These are phyloP conservation scores for Russula brevipes DNA, from an alignment of 768 basidiomycete genomes.

Conservation along the genomic window DNA sequence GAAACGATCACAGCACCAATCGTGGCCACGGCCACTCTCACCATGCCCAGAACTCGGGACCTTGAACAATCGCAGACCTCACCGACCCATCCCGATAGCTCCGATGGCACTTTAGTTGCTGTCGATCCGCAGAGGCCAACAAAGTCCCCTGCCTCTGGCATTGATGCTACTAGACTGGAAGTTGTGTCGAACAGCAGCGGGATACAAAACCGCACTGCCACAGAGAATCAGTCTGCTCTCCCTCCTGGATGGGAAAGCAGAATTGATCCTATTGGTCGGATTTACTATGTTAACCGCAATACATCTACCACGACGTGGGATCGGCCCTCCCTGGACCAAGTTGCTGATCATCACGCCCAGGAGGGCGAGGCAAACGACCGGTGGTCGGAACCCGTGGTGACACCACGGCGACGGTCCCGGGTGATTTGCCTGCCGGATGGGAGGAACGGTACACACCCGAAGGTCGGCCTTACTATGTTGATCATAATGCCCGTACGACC, in stretches of 20 bases:
- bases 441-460: conserved; percentile 98
- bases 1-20: conserved; percentile 24
- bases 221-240: conserved; percentile 89
- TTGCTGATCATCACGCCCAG: conserved; percentile 63
- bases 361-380: conserved; percentile 71
- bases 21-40: conserved; percentile 31
- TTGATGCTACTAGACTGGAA: conserved; percentile 27
- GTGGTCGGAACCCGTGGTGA: conserved; percentile 46
- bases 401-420: conserved; percentile 67
- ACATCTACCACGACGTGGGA: conserved; percentile 98
- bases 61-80: conserved; percentile 28
- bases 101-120: conserved; percentile 28
- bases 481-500: conserved; percentile 98
- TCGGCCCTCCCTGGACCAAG: conserved; percentile 73
- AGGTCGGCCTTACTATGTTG: conserved; percentile 97
- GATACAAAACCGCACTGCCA: conserved; percentile 81
- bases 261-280: conserved; percentile 91
- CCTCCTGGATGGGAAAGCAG: conserved; percentile 95
- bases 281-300: conserved; percentile 99
- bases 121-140: conserved; percentile 24
- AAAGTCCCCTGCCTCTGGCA: conserved; percentile 37
- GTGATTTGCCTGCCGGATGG: conserved; percentile 96
- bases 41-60: conserved; percentile 32
- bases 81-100: conserved; percentile 34
- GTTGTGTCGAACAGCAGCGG: conserved; percentile 35